Evolutionary conservation across 257 asterid genomes (phyloP).

Genomic region (Solanum lignicaule): DNA sequence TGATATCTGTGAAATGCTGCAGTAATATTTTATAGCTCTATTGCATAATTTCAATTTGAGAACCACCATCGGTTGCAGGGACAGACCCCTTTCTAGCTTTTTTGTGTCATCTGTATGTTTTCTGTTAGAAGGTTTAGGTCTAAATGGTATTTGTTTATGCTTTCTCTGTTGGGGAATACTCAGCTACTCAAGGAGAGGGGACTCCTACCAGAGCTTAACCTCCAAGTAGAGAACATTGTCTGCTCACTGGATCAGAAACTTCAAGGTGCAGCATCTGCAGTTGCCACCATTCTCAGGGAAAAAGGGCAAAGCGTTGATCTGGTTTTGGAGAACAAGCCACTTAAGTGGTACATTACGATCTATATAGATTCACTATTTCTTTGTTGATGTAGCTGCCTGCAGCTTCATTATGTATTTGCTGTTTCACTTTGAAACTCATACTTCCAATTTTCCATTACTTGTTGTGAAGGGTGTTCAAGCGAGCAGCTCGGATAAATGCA

Average conservation of each 20-base stretch:
- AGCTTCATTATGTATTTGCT: not conserved
- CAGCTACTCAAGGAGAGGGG: slow-evolving; percentile 90
- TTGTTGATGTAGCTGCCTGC: not conserved
- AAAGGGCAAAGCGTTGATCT: slow-evolving; percentile 81
- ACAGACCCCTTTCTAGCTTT: not conserved
- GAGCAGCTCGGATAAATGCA: slow-evolving; percentile 76
- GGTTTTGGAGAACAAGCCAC: slow-evolving; percentile 87
- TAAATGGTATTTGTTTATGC: not conserved
- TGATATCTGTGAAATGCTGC: not conserved
- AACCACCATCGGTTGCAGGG: not conserved
- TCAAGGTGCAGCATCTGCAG: slow-evolving; percentile 62
- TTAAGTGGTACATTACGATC: slow-evolving; percentile 51
- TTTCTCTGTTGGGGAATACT: not conserved
- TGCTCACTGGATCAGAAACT: slow-evolving; percentile 80
- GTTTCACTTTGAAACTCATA: not conserved
- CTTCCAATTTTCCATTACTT: not conserved
- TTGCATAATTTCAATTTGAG: not conserved
- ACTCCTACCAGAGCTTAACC: slow-evolving; percentile 65
- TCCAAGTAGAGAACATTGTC: slow-evolving; percentile 61
- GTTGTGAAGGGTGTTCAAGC: slow-evolving; percentile 66
- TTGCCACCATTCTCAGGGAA: slow-evolving; percentile 74
- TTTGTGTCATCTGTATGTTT: not conserved
- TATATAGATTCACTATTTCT: not conserved
- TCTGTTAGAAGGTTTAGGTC: not conserved
- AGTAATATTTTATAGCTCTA: not conserved